Evolutionary conservation across 805 yeast species (phyloP), one percentile per base, ranked within the genome.

Genomic region (Jamesozyma rosinii): DNA sequence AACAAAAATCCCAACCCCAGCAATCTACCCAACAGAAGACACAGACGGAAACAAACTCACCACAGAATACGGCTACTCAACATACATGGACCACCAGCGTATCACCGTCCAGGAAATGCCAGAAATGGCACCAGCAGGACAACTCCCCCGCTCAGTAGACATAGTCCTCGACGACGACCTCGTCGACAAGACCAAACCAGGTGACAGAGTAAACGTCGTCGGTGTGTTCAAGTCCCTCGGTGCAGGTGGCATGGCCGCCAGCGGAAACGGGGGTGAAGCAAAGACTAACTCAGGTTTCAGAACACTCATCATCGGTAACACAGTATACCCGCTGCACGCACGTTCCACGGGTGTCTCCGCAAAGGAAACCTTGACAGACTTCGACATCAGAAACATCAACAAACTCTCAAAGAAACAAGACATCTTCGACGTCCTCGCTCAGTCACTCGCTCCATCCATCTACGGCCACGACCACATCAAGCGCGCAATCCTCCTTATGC

Each of bases 41-140:
- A 75, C 84, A 15, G 92, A 87, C 38, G 97, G 97, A 5, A 81
- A 89, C 65, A 86, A 85, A 53, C 68, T 92, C 50, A 72, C 77
- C 17, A 89, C 96, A 0, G 97, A 92, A 62, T 92, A 86, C 57
- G 98, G 98, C 1, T 83, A 80, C 58, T 81, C 89, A 6, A 87
- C 94, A 24, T 92, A 86, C 62, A 74, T 90, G 54, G 98, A 92
- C 65, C 96, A 90, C 61, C 98, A 92, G 66, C 83, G 87, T 33
- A 75, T 92, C 31, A 77, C 96, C 0, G 82, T 92, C 31, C 98
- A 92, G 64, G 98, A 92, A 67, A 85, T 92, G 86, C 97, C 98
- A 1, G 97, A 92, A 67, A 73, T 81, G 49, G 96, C 97, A 1
- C 98, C 97, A 14, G 95, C 97, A 0, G 98, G 98, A 44, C 97